Evolutionary conservation across 208 protist species (phyloP).

Genomic region (Trypanosomatidae sp.): DNA sequence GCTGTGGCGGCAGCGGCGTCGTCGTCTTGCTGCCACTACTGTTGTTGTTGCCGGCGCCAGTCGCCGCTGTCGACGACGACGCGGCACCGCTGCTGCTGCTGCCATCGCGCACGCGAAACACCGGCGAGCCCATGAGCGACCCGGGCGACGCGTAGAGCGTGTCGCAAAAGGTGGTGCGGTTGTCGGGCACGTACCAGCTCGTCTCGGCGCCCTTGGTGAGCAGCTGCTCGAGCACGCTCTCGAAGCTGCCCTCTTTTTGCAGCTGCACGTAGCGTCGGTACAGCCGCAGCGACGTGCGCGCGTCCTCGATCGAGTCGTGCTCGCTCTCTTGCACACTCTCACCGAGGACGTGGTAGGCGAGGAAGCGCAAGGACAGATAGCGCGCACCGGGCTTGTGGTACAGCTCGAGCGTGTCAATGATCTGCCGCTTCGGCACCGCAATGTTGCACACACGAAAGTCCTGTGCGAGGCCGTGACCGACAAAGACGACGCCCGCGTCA

Average conservation of each 20-base stretch:
- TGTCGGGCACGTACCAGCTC: constrained; percentile 85
- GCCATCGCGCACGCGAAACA: constrained; percentile 10
- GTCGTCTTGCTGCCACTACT: no score
- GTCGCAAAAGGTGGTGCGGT: constrained; percentile 28
- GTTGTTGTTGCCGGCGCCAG: no score
- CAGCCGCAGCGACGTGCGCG: constrained; percentile 84
- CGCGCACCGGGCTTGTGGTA: constrained; percentile 82
- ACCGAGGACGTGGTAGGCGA: constrained; percentile 89
- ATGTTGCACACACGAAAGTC: constrained; percentile 96
- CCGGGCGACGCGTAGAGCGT: constrained; percentile 18
- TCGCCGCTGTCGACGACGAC: no score
- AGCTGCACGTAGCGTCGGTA: constrained; percentile 83
- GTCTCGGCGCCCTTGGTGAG: constrained; percentile 79
- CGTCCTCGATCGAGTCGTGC: constrained; percentile 95
- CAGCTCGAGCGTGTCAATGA: constrained; percentile 95
- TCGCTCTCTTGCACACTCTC: constrained; percentile 91
- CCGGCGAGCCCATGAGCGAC: constrained; percentile 33
- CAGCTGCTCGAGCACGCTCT: constrained; percentile 63
- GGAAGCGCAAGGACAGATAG: constrained; percentile 91
- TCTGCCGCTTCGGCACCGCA: constrained; percentile 88
- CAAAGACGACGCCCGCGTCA: constrained; percentile 88
- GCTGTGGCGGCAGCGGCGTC: no score
- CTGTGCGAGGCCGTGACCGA: constrained; percentile 93
- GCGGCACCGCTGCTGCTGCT: no score
- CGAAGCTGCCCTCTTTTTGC: constrained; percentile 57